A percentile compares a stretch with the other conserved stretches of the same genome.
These are phyloP conservation scores for Silene vulgaris DNA, from an alignment of 179 eudicot genomes.

Conservation along the genomic window DNA sequence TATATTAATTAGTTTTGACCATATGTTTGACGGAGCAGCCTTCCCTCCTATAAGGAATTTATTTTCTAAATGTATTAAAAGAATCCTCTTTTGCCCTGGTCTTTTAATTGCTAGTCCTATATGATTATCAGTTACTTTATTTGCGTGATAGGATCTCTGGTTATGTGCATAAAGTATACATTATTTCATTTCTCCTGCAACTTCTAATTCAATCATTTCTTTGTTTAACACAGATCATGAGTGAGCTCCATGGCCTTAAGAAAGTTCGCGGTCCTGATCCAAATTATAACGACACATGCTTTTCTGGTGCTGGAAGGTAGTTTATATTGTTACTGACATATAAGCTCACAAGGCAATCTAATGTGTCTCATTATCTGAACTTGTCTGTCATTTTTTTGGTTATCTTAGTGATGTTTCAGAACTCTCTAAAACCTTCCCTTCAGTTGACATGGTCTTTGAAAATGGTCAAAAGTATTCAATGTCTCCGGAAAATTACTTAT, in stretches of 20 bases:
- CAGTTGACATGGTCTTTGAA: conserved; percentile 76
- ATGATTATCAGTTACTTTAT: background rate
- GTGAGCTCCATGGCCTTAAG: conserved; percentile 49
- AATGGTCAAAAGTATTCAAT: conserved; percentile 63
- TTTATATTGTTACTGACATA: conserved; percentile 6
- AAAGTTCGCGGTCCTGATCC: conserved; percentile 85
- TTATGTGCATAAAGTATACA: background rate
- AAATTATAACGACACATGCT: conserved; percentile 78
- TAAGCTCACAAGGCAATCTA: background rate
- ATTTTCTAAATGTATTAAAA: background rate
- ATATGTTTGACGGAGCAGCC: too few species aligned
- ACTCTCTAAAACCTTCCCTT: conserved; percentile 68
- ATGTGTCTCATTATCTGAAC: conserved; percentile 3
- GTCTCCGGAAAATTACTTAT: conserved; percentile 89
- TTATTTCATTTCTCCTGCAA: background rate
- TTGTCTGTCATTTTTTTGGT: conserved; percentile 20
- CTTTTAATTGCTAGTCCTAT: background rate
- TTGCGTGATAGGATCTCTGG: background rate
- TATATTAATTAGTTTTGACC: too few species aligned
- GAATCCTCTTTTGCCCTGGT: background rate
- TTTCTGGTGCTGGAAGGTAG: conserved; percentile 90
- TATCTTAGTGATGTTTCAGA: conserved; percentile 56
- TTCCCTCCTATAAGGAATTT: background rate
- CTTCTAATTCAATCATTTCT: background rate
- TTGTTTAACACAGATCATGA: conserved; percentile 50